These are phyloP conservation scores for Gracilaria caudata DNA, from an alignment of 23 red algal species.

Conservation along the genomic window DNA sequence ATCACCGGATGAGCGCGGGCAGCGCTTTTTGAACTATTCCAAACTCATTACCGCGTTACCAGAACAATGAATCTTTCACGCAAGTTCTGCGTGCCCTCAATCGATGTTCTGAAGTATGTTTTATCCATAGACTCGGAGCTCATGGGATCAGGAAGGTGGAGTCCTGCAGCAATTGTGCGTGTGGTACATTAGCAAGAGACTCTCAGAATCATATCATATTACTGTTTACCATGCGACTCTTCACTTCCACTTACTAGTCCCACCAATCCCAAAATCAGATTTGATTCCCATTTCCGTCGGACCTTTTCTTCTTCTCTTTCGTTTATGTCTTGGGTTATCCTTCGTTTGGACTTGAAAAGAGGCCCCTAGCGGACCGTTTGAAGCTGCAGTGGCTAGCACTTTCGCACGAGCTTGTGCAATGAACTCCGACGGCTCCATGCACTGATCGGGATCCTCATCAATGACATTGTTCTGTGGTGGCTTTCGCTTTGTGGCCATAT, in stretches of 20 bases:
- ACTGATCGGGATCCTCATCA: background rate
- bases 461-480: too few relatives aligned
- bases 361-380: background rate
- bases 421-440: constrained; percentile 2
- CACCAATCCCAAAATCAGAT: constrained; percentile 27
- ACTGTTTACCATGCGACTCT: background rate
- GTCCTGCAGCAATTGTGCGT: background rate
- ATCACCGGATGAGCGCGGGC: background rate
- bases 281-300: background rate
- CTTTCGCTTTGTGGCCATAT: background rate
- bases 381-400: background rate
- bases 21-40: background rate
- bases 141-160: background rate
- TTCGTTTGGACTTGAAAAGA: background rate
- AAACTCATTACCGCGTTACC: background rate
- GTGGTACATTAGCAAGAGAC: background rate
- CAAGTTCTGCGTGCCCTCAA: background rate
- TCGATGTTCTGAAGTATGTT: too few relatives aligned
- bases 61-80: background rate
- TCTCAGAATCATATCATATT: background rate
- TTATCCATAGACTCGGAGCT: background rate
- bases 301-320: background rate
- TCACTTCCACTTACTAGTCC: constrained; percentile 28
- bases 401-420: constrained; percentile 28
- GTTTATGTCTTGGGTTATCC: background rate